These are phyloP conservation scores for Anthracocystis panici-leucophaei DNA, from an alignment of 1,284 basidiomycete species.

Conservation along the genomic window DNA sequence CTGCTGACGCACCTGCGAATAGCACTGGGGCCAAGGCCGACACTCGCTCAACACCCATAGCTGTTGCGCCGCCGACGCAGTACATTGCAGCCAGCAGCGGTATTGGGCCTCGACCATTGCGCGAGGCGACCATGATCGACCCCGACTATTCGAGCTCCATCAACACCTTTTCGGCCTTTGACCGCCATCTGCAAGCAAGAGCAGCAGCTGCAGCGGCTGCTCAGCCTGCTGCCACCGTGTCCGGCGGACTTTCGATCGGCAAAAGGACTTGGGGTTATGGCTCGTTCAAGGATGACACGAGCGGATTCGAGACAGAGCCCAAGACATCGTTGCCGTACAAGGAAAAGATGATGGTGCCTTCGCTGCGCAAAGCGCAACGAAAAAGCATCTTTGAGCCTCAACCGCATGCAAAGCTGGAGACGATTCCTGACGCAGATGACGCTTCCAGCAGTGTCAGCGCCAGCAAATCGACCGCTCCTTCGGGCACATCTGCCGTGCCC, in stretches of 20 bases:
- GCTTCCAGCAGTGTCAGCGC: conserved; percentile 28
- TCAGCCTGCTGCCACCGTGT: background rate
- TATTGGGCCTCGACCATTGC: conserved; percentile 42
- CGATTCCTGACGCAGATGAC: conserved; percentile 45
- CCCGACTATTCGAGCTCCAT: conserved; percentile 23
- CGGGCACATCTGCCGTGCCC: conserved; percentile 1
- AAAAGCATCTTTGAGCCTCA: conserved; percentile 42
- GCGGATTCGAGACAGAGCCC: conserved; percentile 64
- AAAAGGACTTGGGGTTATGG: conserved; percentile 49
- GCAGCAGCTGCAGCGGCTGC: conserved; percentile 7
- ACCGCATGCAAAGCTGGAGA: conserved; percentile 36
- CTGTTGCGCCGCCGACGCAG: conserved; percentile 43
- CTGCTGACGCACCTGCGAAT: background rate
- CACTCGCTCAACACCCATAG: conserved; percentile 46
- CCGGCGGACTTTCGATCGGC: conserved; percentile 33
- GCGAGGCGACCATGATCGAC: conserved; percentile 46
- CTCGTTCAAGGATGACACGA: conserved; percentile 46
- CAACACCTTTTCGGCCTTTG: conserved; percentile 33
- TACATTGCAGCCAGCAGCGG: conserved; percentile 45
- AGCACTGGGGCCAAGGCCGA: conserved; percentile 14
- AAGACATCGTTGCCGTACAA: conserved; percentile 68
- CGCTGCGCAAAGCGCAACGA: conserved; percentile 58
- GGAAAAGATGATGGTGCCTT: conserved; percentile 66
- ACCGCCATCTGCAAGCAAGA: conserved; percentile 29
- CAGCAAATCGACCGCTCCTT: background rate